Evolutionary conservation across 441 rosid species (phyloP).

Genomic region (Populus trichocarpa): DNA sequence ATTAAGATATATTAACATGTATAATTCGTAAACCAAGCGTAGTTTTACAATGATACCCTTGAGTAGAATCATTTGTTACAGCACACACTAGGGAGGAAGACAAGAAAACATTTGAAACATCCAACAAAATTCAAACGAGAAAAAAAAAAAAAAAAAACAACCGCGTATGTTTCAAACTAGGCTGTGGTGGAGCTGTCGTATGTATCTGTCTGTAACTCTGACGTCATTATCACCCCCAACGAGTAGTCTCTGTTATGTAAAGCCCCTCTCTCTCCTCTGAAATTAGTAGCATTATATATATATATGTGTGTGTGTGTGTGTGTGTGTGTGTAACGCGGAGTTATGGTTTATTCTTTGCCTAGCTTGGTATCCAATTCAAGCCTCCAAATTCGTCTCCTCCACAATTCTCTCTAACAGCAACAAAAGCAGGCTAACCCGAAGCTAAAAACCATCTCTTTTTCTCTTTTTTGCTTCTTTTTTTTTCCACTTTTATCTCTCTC

Average conservation of each 20-base stretch:
- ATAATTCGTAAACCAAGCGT: no score
- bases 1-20: no score
- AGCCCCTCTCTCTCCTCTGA: background rate
- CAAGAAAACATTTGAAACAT: background rate
- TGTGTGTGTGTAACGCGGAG: background rate
- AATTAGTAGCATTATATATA: background rate
- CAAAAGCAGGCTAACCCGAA: background rate
- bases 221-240: background rate
- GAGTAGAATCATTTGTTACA: background rate
- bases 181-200: background rate
- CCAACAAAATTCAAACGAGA: background rate
- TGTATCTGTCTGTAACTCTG: background rate
- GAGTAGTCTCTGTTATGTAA: background rate
- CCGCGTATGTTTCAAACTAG: background rate
- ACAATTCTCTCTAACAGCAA: conserved; percentile 1
- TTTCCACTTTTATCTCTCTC: background rate
- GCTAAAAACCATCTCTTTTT: background rate
- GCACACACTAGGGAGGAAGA: background rate
- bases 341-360: background rate
- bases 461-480: background rate
- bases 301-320: no score
- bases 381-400: conserved; percentile 17
- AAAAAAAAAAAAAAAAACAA: no score
- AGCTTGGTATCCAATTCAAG: conserved; percentile 2
- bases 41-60: no score